A percentile compares a stretch with the other conserved stretches of the same genome.
phyloP scores from a whole-genome alignment of 768 basidiomycete genomes.

The Candolleomyces efflorescens region DNA sequence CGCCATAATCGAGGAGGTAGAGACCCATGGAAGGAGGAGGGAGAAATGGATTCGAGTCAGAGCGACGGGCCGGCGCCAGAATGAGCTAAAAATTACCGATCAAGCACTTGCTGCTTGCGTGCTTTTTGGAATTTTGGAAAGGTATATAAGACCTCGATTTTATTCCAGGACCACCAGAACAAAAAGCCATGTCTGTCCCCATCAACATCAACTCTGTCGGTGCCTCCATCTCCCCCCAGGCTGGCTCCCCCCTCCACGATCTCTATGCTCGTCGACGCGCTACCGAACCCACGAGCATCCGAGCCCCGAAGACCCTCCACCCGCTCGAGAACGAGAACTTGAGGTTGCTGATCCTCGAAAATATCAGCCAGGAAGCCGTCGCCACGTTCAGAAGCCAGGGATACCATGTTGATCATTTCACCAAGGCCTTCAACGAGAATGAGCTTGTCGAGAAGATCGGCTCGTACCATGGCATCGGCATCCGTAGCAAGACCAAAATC shows the following conservation, averaged over 20 bases:
- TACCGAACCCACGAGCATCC: conserved; percentile 34
- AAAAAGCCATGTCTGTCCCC: conserved; percentile 40
- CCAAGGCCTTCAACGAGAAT: conserved; percentile 85
- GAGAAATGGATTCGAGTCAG: conserved; percentile 13
- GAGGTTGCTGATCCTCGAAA: conserved; percentile 85
- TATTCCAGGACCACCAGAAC: background rate
- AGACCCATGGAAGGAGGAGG: conserved; percentile 37
- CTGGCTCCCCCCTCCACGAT: conserved; percentile 38
- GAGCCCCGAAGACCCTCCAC: conserved; percentile 69
- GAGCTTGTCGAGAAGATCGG: conserved; percentile 85
- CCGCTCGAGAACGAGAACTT: conserved; percentile 80
- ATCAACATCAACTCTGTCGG: conserved; percentile 43
- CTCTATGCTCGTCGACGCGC: conserved; percentile 34
- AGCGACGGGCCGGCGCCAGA: background rate
- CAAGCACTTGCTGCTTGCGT: conserved; percentile 15
- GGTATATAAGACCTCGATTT: conserved; percentile 11
- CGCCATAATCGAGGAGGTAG: conserved; percentile 95
- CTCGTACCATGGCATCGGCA: conserved; percentile 90
- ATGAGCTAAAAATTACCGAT: conserved; percentile 8
- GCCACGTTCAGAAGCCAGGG: conserved; percentile 74
- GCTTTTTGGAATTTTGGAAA: conserved; percentile 8
- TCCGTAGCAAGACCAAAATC: conserved; percentile 96
- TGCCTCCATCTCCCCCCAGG: conserved; percentile 51
- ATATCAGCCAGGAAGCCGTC: conserved; percentile 91
- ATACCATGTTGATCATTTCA: conserved; percentile 86